A percentile compares a stretch with the other conserved stretches of the same genome.
Evolutionary conservation across 208 protist genomes (phyloP).

Genomic region (Crithidia fasciculata): DNA sequence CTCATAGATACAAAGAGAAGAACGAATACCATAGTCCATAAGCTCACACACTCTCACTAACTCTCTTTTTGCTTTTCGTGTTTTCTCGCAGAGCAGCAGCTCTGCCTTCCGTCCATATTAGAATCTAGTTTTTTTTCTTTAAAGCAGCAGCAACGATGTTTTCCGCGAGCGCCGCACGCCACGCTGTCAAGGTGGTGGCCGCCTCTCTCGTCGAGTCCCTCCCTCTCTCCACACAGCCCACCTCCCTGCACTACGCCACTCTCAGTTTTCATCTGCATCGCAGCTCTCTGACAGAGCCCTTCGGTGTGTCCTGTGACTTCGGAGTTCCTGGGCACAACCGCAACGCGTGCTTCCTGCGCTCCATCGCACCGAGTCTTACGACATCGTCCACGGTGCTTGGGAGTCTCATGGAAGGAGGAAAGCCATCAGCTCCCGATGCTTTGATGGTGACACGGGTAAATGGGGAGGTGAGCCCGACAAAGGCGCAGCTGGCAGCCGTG

Average conservation of each 20-base stretch:
- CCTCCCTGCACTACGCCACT: not conserved
- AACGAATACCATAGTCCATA: not conserved
- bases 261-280: constrained; percentile 31
- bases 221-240: not conserved
- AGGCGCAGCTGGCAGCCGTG: constrained; percentile 1
- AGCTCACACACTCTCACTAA: too few species aligned
- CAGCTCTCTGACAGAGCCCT: not conserved
- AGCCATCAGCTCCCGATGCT: not conserved
- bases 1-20: not conserved
- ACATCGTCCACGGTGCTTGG: constrained; percentile 14
- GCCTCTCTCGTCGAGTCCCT: constrained; percentile 15
- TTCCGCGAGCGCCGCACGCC: not conserved
- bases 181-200: constrained; percentile 21
- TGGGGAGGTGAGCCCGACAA: not conserved
- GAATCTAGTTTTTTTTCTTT: too few species aligned
- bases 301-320: constrained; percentile 12
- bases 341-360: constrained; percentile 13
- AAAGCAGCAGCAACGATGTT: constrained; percentile 15
- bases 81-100: too few species aligned
- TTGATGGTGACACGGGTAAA: constrained; percentile 18
- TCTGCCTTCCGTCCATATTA: too few species aligned
- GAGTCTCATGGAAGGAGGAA: not conserved
- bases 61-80: too few species aligned
- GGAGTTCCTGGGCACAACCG: not conserved
- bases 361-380: not conserved